These are phyloP conservation scores for Symbiodinium pilosum DNA, from an alignment of 73 alveolate species.

Conservation along the genomic window DNA sequence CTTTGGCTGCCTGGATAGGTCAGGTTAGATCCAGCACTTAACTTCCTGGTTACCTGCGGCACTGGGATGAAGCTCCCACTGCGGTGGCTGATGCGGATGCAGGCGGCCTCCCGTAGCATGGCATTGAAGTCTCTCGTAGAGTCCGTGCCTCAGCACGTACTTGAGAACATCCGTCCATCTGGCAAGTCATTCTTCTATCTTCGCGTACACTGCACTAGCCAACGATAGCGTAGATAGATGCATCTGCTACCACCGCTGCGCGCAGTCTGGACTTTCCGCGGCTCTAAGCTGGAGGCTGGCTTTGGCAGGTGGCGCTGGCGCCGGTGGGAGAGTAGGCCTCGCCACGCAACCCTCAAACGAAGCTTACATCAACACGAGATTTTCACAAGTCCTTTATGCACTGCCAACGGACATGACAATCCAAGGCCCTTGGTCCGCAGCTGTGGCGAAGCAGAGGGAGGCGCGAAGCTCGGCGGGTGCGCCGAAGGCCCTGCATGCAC, in stretches of 20 bases:
- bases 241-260: no score
- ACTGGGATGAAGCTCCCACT: no score
- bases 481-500: background rate
- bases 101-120: slow-evolving; percentile 59
- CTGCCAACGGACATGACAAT: no score
- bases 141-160: background rate
- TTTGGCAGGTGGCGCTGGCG: background rate
- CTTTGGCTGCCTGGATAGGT: slow-evolving; percentile 40
- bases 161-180: background rate
- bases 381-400: no score
- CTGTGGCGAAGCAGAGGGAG: background rate
- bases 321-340: background rate
- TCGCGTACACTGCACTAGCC: no score
- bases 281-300: background rate
- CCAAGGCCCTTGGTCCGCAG: background rate
- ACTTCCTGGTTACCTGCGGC: no score
- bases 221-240: no score
- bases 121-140: slow-evolving; percentile 41
- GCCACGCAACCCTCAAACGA: no score
- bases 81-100: no score
- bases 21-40: no score
- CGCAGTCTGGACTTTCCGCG: background rate
- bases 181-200: no score
- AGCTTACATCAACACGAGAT: no score
- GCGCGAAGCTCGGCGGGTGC: background rate